Base-by-base conservation (phyloP, 352 stramenopile species). In the Phytophthora pisi region DNA sequence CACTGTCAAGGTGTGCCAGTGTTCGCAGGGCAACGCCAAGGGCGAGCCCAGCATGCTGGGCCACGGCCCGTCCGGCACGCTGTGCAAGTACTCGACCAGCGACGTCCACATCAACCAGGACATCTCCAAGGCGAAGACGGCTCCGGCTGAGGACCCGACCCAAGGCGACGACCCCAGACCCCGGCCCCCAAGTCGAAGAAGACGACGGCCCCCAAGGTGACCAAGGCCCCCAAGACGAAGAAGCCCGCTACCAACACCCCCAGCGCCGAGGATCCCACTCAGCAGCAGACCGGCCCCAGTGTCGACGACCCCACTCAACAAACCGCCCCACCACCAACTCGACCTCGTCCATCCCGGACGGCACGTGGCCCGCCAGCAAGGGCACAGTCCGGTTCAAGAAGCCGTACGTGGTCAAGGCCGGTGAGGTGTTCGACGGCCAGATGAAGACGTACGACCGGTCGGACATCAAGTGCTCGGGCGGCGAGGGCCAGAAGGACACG, bases 41-140 rank as follows among this genome's bases (percentile, higher is more conserved):
- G 51, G 51, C 43, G 43, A 58, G 24, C 57, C 57, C 16, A 56
- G 13, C n/a, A 64, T 64, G 11, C 45, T 64, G 20, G 57, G 57
- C 18, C 28, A 57, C 23, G 57, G 57, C 23, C 57, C 57, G 8
- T 64, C 57, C 3, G 18, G n/a, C 0, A 5, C 9, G 3, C 47
- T 69, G n/a, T 69, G 62, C 46, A 9, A 64, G 62, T 69, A 69
- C 62, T 53, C 62, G n/a, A 43, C 38, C 23, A 70, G 62, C 16
- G 62, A 70, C 8, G 56, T 70, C 18, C 61, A 68, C 53, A 68
- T 68, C 54, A 68, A 68, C 46, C n/a, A 64, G 53, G 46, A 68
- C 30, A 47, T 68, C 16, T 54, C 45, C 4, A 31, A 65, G 47
- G 58, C 49, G 36, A 20, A 40, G 26, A 38, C 24, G 10, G 5